Conservation (phyloP, 2,329 filamentous ascomycete genomes). For the Diaporthe sp. region DNA sequence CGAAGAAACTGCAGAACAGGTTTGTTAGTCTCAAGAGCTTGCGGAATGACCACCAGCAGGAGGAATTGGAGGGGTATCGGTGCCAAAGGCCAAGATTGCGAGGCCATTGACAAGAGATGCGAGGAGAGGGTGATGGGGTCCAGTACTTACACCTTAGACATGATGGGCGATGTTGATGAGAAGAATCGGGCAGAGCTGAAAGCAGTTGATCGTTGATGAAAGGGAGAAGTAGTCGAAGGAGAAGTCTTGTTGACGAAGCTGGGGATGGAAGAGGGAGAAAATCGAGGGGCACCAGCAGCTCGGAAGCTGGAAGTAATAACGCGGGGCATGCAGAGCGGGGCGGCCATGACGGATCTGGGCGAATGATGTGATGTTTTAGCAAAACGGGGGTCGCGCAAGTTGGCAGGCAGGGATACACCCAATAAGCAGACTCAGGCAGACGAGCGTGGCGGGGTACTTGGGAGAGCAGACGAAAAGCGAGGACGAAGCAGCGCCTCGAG, state of each 20-base stretch:
- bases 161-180: conserved; percentile 67
- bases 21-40: conserved; percentile 38
- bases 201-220: conserved; percentile 48
- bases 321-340: conserved; percentile 51
- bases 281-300: conserved; percentile 52
- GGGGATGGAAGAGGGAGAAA: conserved; percentile 51
- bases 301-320: conserved; percentile 48
- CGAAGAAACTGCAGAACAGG: conserved; percentile 72
- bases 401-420: conserved; percentile 40
- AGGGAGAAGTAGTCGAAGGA: conserved; percentile 55
- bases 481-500: neutral
- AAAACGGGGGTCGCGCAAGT: conserved; percentile 37
- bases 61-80: neutral
- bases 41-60: neutral
- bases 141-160: conserved; percentile 79
- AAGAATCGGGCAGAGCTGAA: conserved; percentile 53
- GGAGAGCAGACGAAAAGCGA: conserved; percentile 14
- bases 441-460: conserved; percentile 24
- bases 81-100: neutral
- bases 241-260: conserved; percentile 45
- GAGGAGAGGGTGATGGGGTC: conserved; percentile 41
- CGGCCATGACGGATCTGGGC: conserved; percentile 49
- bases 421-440: conserved; percentile 39
- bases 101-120: conserved; percentile 21
- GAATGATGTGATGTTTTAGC: conserved; percentile 42